Base-by-base conservation (phyloP, 164 flowering plant genomes). In the Piper betle region DNA sequence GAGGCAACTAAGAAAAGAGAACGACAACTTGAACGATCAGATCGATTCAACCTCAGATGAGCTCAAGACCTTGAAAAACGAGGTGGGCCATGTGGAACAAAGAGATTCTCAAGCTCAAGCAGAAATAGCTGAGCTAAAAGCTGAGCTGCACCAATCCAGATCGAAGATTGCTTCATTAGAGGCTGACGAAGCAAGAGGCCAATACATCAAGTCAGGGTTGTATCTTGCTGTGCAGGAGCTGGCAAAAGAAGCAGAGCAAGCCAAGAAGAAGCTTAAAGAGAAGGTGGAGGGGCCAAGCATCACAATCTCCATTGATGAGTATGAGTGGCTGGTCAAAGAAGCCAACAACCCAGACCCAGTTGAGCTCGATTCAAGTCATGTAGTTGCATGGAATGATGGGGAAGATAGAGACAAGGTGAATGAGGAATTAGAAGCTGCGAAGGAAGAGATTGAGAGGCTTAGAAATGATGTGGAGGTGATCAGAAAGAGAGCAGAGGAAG, bases 161-260 rank as follows among this genome's bases (percentile, higher is more conserved):
- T 80, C 82, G 2, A 76, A 71, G 72, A 60, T 75, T 39, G 85
- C 87, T 39, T 79, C 81, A 40, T 72, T 80, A 9, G 81, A 79
- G 63, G 87, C 83, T n/a, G 74, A 77, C 38, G 83, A 80, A 73
- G 75, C 71, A 62, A 77, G 73, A 59, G 74, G 74, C 3, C 52
- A 48, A 42, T 69, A 70, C 50, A 57, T 61, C 17, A 76, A 68
- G 50, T 72, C 78, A 37, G 78, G 74, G 13, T 37, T 74, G 1
- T 68, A 66, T 65, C 81, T 71, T 65, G 81, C 81, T 38, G 74
- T 76, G 69, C 73, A 74, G 59, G 72, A 74, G 39, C 66, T 82
- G 53, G 79, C 80, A 48, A 39, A 68, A 25, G 84, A 79, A 75
- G 80, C 75, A 42, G 77, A 74, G 37, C 75, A 76, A 62, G 76